These are phyloP conservation scores for Neopestalotiopsis sp. DNA, from an alignment of 2,329 filamentous ascomycete genomes.

Conservation along the genomic window DNA sequence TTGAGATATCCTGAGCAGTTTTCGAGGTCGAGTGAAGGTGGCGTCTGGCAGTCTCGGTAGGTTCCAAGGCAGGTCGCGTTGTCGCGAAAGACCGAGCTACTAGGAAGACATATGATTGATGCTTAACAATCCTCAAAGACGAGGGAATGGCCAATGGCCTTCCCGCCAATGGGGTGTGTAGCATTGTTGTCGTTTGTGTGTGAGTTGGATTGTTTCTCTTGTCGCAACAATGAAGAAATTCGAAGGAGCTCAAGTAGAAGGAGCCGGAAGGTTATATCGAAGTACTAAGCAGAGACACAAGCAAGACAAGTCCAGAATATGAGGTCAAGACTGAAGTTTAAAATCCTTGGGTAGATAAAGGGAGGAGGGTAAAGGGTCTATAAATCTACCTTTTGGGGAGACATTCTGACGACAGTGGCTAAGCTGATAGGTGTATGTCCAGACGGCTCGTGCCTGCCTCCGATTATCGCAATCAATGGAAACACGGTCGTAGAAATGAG, in stretches of 20 bases:
- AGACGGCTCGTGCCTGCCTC: slow-evolving; percentile 5
- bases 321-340: slow-evolving; percentile 9
- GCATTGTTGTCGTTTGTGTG: slow-evolving; percentile 11
- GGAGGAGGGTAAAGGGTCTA: slow-evolving; percentile 7
- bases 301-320: slow-evolving; percentile 6
- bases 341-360: neutral
- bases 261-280: neutral
- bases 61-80: slow-evolving; percentile 1
- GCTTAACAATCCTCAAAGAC: slow-evolving; percentile 6
- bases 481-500: neutral
- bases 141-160: slow-evolving; percentile 16
- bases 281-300: neutral
- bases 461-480: slow-evolving; percentile 11
- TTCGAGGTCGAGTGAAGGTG: slow-evolving; percentile 19
- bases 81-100: slow-evolving; percentile 11
- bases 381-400: slow-evolving; percentile 10
- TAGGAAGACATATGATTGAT: slow-evolving; percentile 17
- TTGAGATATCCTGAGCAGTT: neutral
- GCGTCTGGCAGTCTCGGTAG: neutral
- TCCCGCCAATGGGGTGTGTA: slow-evolving; percentile 14
- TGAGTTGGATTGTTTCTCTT: neutral
- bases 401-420: slow-evolving; percentile 9
- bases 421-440: neutral
- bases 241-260: neutral
- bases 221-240: neutral